These are phyloP conservation scores for Phaffomyces thermotolerans DNA, from an alignment of 805 yeast genomes.

Conservation along the genomic window DNA sequence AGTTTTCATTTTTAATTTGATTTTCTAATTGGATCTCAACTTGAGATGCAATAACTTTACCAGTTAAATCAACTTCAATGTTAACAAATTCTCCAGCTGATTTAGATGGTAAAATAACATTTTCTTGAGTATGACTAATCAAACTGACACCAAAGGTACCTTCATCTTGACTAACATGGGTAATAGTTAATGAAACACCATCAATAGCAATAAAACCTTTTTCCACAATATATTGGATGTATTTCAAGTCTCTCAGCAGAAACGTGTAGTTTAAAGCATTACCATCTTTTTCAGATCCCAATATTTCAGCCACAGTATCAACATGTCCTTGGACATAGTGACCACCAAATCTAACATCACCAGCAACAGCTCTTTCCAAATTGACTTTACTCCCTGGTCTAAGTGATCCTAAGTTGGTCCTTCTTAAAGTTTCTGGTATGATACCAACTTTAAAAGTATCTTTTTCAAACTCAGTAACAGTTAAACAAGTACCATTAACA, in stretches of 20 bases:
- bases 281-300: slow-evolving; percentile 47
- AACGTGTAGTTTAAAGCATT: slow-evolving; percentile 76
- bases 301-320: slow-evolving; percentile 75
- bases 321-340: slow-evolving; percentile 98
- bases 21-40: slow-evolving; percentile 50
- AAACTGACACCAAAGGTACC: slow-evolving; percentile 75
- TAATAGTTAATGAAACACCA: slow-evolving; percentile 89
- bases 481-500: slow-evolving; percentile 82
- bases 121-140: slow-evolving; percentile 83
- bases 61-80: slow-evolving; percentile 91
- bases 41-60: slow-evolving; percentile 86
- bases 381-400: slow-evolving; percentile 58
- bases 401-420: slow-evolving; percentile 68
- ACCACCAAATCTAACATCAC: slow-evolving; percentile 87
- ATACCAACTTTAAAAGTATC: slow-evolving; percentile 78
- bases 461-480: slow-evolving; percentile 73
- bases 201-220: slow-evolving; percentile 92
- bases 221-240: slow-evolving; percentile 72
- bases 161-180: slow-evolving; percentile 56
- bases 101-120: slow-evolving; percentile 68
- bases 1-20: slow-evolving; percentile 42
- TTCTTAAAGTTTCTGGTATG: slow-evolving; percentile 83
- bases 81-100: slow-evolving; percentile 61
- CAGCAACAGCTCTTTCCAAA: slow-evolving; percentile 82
- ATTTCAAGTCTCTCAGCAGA: slow-evolving; percentile 53